Base-by-base conservation (phyloP, 306 rosid species). In the Senna tora region DNA sequence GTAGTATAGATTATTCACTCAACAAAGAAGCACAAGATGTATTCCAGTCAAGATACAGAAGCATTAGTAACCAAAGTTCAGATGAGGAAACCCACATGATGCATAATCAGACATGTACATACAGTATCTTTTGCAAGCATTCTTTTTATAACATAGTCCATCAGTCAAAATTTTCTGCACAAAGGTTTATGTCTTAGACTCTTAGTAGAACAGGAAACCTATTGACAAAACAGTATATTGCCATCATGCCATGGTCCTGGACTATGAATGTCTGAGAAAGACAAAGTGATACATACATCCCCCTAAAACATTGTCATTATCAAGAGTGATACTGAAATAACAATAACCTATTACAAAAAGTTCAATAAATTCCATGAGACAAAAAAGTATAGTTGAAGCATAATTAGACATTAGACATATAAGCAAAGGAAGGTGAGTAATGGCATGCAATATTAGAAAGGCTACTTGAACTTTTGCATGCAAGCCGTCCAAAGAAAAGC, bases 41-140 rank as follows among this genome's bases (percentile, higher is more conserved):
- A 46, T 15, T 28, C 62, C 20, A 46, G 56, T 12, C 51, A 53
- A 51, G 20, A 75, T 42, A 57, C 42, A 71, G 13, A 49, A 53
- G 77, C 65, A 69, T 30, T 58, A 50, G 17, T 36, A 60, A 72
- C 52, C 54, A 72, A 55, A 33, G 36, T 43, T 36, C 38, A 32
- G 60, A 67, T 19, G 46, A 52, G 38, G 41, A 70, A 64, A 64
- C 46, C 56, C 8, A 19, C 72, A 22, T 13, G 32, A 66, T 38
- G 14, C 45, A 52, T 28, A 50, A 32, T 25, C 5, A 33, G 43
- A 36, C 39, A 30, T 20, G 17, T 6, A 43, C 5, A 58, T 12
- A 33, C 56, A 65, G 49, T 25, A 17, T 41, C 71, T 42, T 73
- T 42, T 25, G 56, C 57, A 55, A 55, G 50, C n/a, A 46, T 19